Conservation (phyloP, 495 filamentous ascomycete species). For the Neurospora sp. region DNA sequence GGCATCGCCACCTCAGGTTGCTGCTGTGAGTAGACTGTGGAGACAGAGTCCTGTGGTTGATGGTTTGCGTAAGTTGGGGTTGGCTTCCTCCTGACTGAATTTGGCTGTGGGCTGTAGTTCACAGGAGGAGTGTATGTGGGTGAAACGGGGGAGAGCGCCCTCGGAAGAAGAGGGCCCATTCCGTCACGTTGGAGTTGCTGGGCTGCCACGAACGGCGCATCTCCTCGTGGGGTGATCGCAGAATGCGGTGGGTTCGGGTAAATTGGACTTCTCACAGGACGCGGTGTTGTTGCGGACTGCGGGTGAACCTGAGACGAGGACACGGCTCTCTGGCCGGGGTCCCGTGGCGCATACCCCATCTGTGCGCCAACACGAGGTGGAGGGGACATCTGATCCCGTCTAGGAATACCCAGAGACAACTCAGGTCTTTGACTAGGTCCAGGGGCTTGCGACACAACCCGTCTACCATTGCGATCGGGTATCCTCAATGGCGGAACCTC, state of each 20-base stretch:
- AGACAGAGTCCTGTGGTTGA: constrained; percentile 25
- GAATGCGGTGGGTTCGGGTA: constrained; percentile 29
- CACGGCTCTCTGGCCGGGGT: constrained; percentile 14
- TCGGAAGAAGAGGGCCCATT: constrained; percentile 1
- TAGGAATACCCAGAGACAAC: constrained; percentile 4
- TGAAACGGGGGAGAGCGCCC: constrained; percentile 1
- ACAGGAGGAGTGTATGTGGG: constrained; percentile 6
- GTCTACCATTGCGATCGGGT: constrained; percentile 35
- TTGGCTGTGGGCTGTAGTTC: constrained; percentile 14
- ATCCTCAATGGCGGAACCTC: constrained; percentile 32
- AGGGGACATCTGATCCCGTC: constrained; percentile 22
- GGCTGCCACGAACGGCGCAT: constrained; percentile 19
- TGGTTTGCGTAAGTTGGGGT: constrained; percentile 20
- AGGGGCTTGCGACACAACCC: constrained; percentile 14
- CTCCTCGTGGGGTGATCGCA: constrained; percentile 10
- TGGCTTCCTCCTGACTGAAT: constrained; percentile 30
- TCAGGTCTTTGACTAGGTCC: constrained; percentile 6
- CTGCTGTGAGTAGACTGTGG: constrained; percentile 28
- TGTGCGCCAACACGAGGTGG: constrained; percentile 21
- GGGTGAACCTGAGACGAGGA: constrained; percentile 15
- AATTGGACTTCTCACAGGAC: constrained; percentile 10
- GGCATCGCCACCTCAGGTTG: neutral
- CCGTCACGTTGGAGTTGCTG: constrained; percentile 15
- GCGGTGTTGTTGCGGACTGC: constrained; percentile 11
- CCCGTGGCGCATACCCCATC: constrained; percentile 15